Evolutionary conservation across 306 rosid genomes (phyloP), one percentile per base, ranked within the genome.

Genomic region (Benincasa hispida): DNA sequence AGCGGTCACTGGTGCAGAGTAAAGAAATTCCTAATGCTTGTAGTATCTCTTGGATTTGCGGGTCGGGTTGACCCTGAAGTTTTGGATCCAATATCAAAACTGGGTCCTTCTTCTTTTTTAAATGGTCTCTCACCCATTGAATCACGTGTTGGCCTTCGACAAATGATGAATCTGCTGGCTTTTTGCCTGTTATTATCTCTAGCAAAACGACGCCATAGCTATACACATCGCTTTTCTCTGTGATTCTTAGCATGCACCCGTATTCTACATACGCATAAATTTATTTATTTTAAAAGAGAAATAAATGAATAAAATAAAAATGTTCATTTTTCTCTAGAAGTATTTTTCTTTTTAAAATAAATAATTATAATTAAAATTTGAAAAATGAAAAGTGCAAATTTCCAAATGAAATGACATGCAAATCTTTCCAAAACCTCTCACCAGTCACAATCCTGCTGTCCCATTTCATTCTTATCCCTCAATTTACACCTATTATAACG

Each of bases 191-290:
- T 79, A 94, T 84, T 58, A 91, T 85, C 88, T 94, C 96, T 15
- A 94, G 47, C 35, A 94, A 87, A 34, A 94, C 97, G 24, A 94
- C 98, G 0, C 98, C 98, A 34, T 81, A 94, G 75, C 98, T 94
- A 74, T 87, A 94, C 10, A 94, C 97, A n/a, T 94, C 98, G 27
- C 96, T 91, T 72, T 91, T 94, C n/a, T 88, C 97, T 1, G 95
- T 89, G 51, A 94, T 94, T 25, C 85, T 94, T 4, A 85, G 68
- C 95, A 88, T 94, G 78, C 95, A 94, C 1, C 93, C 98, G 80
- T 94, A 94, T 51, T 94, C 98, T 94, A 91, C 84, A 75, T 22
- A 56, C 21, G 28, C 42, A 24, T n/a, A 75, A n/a, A 0, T 27
- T 13, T 56, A 10, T 21, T 22, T 21, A 18, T 59, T 25, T 11